Conservation (phyloP, 352 stramenopile genomes). For the Phytopythium helicoides region DNA sequence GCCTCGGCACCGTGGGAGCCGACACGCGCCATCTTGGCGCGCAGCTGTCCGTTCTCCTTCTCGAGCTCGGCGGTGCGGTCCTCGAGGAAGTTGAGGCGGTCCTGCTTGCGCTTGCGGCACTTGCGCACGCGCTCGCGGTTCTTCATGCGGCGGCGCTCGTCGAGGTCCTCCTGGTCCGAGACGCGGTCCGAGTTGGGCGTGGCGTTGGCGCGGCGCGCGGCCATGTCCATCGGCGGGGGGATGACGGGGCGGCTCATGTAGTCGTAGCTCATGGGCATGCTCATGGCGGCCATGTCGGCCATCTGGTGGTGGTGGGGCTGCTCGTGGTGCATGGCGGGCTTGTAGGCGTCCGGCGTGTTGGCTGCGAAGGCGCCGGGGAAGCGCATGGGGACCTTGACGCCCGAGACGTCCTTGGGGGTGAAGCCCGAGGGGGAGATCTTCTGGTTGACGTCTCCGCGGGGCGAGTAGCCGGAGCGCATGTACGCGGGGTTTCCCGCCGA, state of each 20-base stretch:
- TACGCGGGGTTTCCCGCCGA: conserved; percentile 42
- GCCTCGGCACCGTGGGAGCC: conserved; percentile 28
- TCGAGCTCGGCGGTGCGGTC: conserved; percentile 82
- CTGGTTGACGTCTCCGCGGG: conserved; percentile 44
- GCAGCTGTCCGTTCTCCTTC: conserved; percentile 76
- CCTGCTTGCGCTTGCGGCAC: conserved; percentile 87
- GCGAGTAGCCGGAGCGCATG: conserved; percentile 58
- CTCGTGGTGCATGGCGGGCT: conserved; percentile 49
- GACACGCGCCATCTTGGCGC: conserved; percentile 71
- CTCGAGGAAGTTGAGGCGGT: conserved; percentile 85
- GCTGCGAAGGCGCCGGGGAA: conserved; percentile 56
- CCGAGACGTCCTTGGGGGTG: conserved; percentile 73
- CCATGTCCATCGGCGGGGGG: conserved; percentile 32
- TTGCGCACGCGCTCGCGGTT: conserved; percentile 88
- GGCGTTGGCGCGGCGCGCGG: conserved; percentile 27
- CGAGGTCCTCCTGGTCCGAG: conserved; percentile 77
- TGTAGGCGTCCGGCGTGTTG: conserved; percentile 49
- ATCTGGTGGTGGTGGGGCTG: conserved; percentile 35
- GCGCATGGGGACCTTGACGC: conserved; percentile 72
- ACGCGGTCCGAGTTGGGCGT: conserved; percentile 66
- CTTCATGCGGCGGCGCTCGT: conserved; percentile 85
- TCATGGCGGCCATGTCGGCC: conserved; percentile 64
- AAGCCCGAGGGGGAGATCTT: conserved; percentile 82
- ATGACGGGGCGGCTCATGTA: conserved; percentile 75
- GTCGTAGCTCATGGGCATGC: conserved; percentile 76